Evolutionary conservation across 2,329 filamentous ascomycete genomes (phyloP).

Genomic region (Colletotrichum zoysiae): DNA sequence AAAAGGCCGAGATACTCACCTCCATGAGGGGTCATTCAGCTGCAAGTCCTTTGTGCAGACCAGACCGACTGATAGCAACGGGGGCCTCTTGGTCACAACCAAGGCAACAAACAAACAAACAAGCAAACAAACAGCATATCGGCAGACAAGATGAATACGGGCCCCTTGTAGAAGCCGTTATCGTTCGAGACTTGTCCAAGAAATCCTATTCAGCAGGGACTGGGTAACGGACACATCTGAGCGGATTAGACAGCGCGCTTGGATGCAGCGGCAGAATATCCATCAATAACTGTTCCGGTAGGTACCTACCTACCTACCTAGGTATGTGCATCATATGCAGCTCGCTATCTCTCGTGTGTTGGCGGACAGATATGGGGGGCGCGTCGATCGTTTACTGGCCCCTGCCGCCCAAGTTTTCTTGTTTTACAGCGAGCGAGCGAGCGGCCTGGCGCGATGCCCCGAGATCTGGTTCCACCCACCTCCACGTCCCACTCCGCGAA

Average conservation of each 20-base stretch:
- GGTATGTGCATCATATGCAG: too few species aligned
- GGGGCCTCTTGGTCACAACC: not conserved
- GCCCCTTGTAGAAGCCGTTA: constrained; percentile 28
- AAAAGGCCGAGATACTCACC: not conserved
- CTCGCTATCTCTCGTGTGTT: not conserved
- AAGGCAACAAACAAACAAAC: not conserved
- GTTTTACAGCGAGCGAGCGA: too few species aligned
- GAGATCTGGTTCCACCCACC: constrained; percentile 13
- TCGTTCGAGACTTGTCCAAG: constrained; percentile 14
- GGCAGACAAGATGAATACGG: constrained; percentile 27
- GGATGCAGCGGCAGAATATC: constrained; percentile 21
- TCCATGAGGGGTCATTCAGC: not conserved
- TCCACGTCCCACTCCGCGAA: constrained; percentile 5
- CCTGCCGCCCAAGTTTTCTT: not conserved
- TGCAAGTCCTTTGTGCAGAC: not conserved
- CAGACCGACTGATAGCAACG: not conserved
- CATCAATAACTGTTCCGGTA: too few species aligned
- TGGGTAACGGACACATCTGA: constrained; percentile 24
- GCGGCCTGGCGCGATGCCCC: constrained; percentile 26
- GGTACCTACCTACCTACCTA: too few species aligned
- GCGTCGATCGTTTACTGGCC: not conserved
- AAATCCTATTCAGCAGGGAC: not conserved
- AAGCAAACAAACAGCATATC: too few species aligned
- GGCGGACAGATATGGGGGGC: constrained; percentile 8
- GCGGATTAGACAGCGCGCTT: constrained; percentile 30